Evolutionary conservation across 2,329 filamentous ascomycete species (phyloP), one percentile per base, ranked within the genome.

Genomic region (Periconia sp.): DNA sequence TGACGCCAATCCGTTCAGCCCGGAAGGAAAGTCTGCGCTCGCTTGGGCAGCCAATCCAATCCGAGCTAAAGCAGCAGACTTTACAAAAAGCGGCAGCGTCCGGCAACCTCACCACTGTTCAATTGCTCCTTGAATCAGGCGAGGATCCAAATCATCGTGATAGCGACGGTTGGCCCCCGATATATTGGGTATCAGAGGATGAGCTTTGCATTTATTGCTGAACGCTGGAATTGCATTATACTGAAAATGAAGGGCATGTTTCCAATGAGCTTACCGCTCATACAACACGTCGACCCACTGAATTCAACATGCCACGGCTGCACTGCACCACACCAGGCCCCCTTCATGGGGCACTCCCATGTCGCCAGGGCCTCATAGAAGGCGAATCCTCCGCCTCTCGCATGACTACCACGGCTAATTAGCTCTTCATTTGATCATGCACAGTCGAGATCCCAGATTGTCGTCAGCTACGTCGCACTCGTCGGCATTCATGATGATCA

Each of bases 391-490:
- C 19, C 33, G 45, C 45, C 45, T 47, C 30, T 17, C 45, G 15
- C 27, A 30, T 6, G 45, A 47, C 30, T 33, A 47, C 45, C 45
- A 47, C 30, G 45, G 45, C 45, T 47, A 20, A 20, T 47, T 20
- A 3, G 45, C 33, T 35, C 45, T 47, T 47, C 45, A 47, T 47
- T 47, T 47, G 45, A 20, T 20, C 19, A 27, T 47, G 7, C 45
- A 30, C 30, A 47, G 19, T 47, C 45, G 45, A 47, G 45, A 47
- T 41, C 27, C n/a, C n/a, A n/a, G n/a, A n/a, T n/a, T n/a, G n/a
- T n/a, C n/a, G n/a, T n/a, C n/a, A n/a, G n/a, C n/a, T n/a, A n/a
- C n/a, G n/a, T n/a, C n/a, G n/a, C n/a, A n/a, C n/a, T n/a, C n/a
- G n/a, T n/a, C n/a, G n/a, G n/a, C n/a, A n/a, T n/a, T n/a, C n/a